Evolutionary conservation across 164 flowering plant species (phyloP).

Genomic region (Aristolochia californica): DNA sequence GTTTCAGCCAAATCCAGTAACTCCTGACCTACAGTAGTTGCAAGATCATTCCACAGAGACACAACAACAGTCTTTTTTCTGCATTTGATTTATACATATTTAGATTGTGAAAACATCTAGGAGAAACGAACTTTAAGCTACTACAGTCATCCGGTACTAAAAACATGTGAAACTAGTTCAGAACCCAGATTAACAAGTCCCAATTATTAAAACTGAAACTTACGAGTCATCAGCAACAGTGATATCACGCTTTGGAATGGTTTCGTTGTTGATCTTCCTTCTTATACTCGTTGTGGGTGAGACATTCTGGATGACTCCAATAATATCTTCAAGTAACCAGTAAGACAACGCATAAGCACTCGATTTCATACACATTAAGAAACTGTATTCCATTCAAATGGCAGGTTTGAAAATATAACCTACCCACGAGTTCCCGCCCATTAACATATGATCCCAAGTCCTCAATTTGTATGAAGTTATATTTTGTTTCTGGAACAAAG

Average conservation of each 20-base stretch:
- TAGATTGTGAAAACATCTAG: background rate
- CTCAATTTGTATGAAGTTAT: conserved; percentile 73
- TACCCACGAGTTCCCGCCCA: conserved; percentile 73
- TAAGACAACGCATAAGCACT: no score
- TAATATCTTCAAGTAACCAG: conserved; percentile 40
- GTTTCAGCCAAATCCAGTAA: conserved; percentile 61
- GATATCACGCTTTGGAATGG: conserved; percentile 79
- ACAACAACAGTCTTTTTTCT: conserved; percentile 85
- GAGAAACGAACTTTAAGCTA: background rate
- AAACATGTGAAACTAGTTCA: background rate
- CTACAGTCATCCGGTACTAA: background rate
- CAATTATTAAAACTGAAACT: conserved; percentile 9
- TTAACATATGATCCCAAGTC: conserved; percentile 70
- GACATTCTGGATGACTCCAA: conserved; percentile 86
- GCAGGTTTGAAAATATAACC: conserved; percentile 6
- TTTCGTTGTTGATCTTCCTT: conserved; percentile 76
- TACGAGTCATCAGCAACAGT: conserved; percentile 91
- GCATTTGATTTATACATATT: conserved; percentile 8
- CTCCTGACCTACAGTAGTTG: conserved; percentile 73
- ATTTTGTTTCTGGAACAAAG: conserved; percentile 67
- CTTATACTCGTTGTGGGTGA: conserved; percentile 68
- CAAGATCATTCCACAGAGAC: conserved; percentile 90
- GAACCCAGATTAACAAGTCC: no score
- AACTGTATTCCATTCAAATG: no score
- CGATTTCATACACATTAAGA: background rate